A percentile compares a stretch with the other conserved stretches of the same genome.
Evolutionary conservation across 2,329 filamentous ascomycete species (phyloP).

Genomic region (Alternaria panax): DNA sequence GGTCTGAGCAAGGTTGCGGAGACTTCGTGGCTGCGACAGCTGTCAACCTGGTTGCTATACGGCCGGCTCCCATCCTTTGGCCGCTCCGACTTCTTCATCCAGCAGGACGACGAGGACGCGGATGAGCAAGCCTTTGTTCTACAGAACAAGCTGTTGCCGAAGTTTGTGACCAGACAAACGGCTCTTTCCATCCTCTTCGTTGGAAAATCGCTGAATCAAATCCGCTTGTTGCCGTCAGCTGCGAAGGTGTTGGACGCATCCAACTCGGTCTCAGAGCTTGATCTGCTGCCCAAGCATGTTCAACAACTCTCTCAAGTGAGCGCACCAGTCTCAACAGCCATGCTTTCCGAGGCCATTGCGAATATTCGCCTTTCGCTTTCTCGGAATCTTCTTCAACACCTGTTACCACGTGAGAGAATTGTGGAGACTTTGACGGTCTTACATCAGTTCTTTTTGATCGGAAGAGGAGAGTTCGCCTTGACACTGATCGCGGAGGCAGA

Average conservation of each 20-base stretch:
- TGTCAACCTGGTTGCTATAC: constrained; percentile 90
- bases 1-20: constrained; percentile 81
- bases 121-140: constrained; percentile 41
- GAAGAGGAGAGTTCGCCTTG: constrained; percentile 89
- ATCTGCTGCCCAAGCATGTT: constrained; percentile 73
- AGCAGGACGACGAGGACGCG: constrained; percentile 45
- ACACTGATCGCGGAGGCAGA: constrained; percentile 86
- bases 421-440: constrained; percentile 78
- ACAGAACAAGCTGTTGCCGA: constrained; percentile 68
- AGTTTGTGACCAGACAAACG: constrained; percentile 77
- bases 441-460: constrained; percentile 85
- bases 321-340: constrained; percentile 76
- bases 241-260: constrained; percentile 37
- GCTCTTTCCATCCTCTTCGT: constrained; percentile 89
- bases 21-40: constrained; percentile 87
- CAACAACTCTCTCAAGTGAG: constrained; percentile 70
- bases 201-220: constrained; percentile 86
- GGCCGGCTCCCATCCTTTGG: constrained; percentile 81
- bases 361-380: constrained; percentile 83
- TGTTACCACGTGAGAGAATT: constrained; percentile 80
- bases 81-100: constrained; percentile 84
- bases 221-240: constrained; percentile 59
- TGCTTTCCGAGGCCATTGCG: constrained; percentile 74
- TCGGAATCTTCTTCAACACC: constrained; percentile 79
- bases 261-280: constrained; percentile 56